Base-by-base conservation (phyloP, 2,329 filamentous ascomycete genomes). In the Epichloe sibirici region DNA sequence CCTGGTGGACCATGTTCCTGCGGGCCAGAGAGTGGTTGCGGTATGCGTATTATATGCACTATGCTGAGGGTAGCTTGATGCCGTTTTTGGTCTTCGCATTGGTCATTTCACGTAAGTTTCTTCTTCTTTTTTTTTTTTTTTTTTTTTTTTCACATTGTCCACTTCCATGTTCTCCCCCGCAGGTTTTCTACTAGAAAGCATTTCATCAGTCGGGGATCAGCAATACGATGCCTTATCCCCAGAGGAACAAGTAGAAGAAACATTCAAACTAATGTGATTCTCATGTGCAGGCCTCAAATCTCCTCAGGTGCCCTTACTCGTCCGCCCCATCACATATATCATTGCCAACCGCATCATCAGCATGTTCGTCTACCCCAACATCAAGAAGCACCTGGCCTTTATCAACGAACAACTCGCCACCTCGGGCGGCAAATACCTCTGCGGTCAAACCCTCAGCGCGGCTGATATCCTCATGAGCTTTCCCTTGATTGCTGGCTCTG, bases 1-100 rank as follows among this genome's bases (percentile, higher is more conserved):
- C 65, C 73, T 96, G 25, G 78, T 81, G 60, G 87, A 93, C 51
- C 77, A 83, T 62, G 79, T 74, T 52, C 61, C 66, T 15, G 63
- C 69, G 51, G 72, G 69, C 45, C 70, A 67, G 50, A 71, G 73
- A 71, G 54, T 82, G 75, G 72, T 64, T 81, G 65, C 72, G 79
- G 48, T 81, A 75, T 64, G 73, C 76, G 62, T 87, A 88, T 64
- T 81, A 81, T 58, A 79, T 95, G 75, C 86, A 95, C 65, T 96
- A 90, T 67, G 76, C 81, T 5, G 91, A 96, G 70, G 91, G 90
- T 11, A 88, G 80, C 55, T 69, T 96, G 56, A 93, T 94, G 84
- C 78, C 81, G 0, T 72, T 82, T 47, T 66, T 93, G 56, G 68
- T 90, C 1, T 68, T 88, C 56, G 70, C 74, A 13, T 63, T 93